These are phyloP conservation scores for Solidago caesia DNA, from an alignment of 129 eudicot genomes.

Conservation along the genomic window DNA sequence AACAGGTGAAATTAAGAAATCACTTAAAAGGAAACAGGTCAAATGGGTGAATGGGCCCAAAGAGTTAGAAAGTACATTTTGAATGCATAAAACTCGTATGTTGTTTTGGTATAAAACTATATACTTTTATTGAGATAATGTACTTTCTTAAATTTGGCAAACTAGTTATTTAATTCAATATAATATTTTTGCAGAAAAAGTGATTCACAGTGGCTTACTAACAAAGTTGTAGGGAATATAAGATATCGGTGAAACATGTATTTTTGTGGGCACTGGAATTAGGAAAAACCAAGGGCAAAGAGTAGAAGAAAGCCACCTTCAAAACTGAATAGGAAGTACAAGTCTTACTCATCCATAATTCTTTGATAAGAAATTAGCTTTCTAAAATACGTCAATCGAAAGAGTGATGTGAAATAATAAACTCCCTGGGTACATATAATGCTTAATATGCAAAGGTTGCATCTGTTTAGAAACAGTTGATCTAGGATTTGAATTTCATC, in stretches of 20 bases:
- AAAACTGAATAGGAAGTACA: not conserved
- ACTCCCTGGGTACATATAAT: not conserved
- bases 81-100: too few relatives aligned
- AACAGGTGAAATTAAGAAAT: not conserved
- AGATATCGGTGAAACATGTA: conserved; percentile 19
- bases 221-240: conserved; percentile 5
- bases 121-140: not conserved
- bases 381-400: not conserved
- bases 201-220: not conserved
- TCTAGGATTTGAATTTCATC: not conserved
- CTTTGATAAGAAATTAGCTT: not conserved
- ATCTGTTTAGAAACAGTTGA: not conserved
- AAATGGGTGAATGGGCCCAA: not conserved
- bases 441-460: not conserved
- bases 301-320: conserved; percentile 15
- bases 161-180: not conserved
- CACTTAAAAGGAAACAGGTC: not conserved
- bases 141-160: not conserved
- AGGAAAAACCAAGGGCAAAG: conserved; percentile 17
- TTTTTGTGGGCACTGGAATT: not conserved
- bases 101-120: not conserved
- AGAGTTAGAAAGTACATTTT: too few relatives aligned
- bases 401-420: not conserved
- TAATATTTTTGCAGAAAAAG: not conserved
- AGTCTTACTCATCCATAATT: not conserved